These are phyloP conservation scores for Teunomyces cretensis DNA, from an alignment of 805 yeast genomes.

Conservation along the genomic window DNA sequence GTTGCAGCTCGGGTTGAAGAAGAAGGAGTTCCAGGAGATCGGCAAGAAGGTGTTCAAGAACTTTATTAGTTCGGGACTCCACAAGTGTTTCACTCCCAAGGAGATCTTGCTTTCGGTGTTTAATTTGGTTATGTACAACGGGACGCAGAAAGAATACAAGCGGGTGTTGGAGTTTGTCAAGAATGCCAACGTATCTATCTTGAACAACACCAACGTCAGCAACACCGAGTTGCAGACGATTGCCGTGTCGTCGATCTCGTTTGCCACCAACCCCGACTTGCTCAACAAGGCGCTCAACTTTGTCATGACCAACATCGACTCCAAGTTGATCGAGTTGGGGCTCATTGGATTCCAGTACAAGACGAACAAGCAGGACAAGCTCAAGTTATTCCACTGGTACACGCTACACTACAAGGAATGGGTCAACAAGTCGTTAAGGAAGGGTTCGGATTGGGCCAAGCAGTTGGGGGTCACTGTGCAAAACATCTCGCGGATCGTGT, in stretches of 20 bases:
- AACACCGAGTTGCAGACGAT: conserved; percentile 49
- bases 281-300: conserved; percentile 56
- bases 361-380: conserved; percentile 25
- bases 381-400: conserved; percentile 58
- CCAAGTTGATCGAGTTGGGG: conserved; percentile 53
- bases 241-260: conserved; percentile 58
- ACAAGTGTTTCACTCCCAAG: conserved; percentile 47
- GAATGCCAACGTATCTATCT: conserved; percentile 45
- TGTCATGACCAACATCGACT: conserved; percentile 55
- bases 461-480: conserved; percentile 46
- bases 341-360: conserved; percentile 53
- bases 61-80: conserved; percentile 49
- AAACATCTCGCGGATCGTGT: conserved; percentile 41
- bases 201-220: conserved; percentile 34
- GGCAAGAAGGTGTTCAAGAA: conserved; percentile 45
- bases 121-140: conserved; percentile 37
- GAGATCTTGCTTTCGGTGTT: conserved; percentile 48
- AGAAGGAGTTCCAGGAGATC: conserved; percentile 26
- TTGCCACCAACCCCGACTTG: conserved; percentile 43
- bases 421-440: conserved; percentile 46
- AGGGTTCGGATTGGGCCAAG: conserved; percentile 45
- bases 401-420: conserved; percentile 51
- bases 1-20: conserved; percentile 38
- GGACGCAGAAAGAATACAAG: conserved; percentile 55
- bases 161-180: conserved; percentile 54